Percentiles rank a stretch among this genome's conserved stretches.
Evolutionary conservation across 2,329 filamentous ascomycete species (phyloP).

Genomic region (Cladophialophora psammophila): DNA sequence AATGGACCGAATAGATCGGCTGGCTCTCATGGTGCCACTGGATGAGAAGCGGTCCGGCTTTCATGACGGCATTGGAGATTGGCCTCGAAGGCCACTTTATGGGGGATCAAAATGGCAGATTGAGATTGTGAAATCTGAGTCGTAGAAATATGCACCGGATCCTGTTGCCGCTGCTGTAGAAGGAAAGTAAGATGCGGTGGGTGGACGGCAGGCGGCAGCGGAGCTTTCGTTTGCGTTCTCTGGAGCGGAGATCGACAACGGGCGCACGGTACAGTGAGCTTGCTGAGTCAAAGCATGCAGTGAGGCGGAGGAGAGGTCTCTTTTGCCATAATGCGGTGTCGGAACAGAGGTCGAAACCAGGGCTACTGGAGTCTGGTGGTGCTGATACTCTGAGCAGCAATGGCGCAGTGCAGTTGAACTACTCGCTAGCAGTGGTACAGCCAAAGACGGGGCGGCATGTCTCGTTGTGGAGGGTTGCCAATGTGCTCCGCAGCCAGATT

Average conservation of each 20-base stretch:
- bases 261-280: conserved; percentile 17
- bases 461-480: conserved; percentile 8
- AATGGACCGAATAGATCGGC: conserved; percentile 96
- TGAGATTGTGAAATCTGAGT: neutral
- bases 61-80: conserved; percentile 67
- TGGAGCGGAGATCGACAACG: conserved; percentile 21
- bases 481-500: conserved; percentile 23
- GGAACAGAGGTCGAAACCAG: conserved; percentile 4
- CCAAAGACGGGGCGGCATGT: neutral
- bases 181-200: conserved; percentile 16
- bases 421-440: neutral
- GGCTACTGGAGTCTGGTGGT: neutral
- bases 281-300: conserved; percentile 30
- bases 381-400: neutral
- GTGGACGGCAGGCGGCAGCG: conserved; percentile 21
- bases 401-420: conserved; percentile 3
- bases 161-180: neutral
- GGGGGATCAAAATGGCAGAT: conserved; percentile 29
- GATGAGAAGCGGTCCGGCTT: conserved; percentile 93
- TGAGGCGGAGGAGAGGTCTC: conserved; percentile 3
- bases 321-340: neutral
- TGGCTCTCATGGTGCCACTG: conserved; percentile 98
- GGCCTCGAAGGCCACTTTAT: conserved; percentile 29
- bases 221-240: conserved; percentile 21
- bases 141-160: neutral